These are phyloP conservation scores for Kodamaea suecica DNA, from an alignment of 1,139 yeast species.

Conservation along the genomic window DNA sequence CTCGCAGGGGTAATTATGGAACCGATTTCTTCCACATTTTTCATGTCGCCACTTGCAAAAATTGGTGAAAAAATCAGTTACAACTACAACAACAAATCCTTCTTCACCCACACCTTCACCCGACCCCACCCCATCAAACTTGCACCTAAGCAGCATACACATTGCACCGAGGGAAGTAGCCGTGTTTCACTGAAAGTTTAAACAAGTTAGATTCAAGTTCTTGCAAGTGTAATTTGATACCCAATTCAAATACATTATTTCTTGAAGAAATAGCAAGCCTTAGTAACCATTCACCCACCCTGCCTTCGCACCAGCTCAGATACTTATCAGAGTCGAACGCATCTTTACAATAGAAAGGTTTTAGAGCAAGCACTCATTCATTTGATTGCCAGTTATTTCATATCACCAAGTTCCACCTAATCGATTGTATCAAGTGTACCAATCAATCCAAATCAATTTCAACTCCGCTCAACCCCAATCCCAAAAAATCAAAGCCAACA, in stretches of 20 bases:
- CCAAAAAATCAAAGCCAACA: neutral
- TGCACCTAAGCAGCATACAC: slow-evolving; percentile 9
- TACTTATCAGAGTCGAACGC: too few relatives aligned
- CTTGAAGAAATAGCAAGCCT: neutral
- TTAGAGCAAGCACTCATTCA: slow-evolving; percentile 23
- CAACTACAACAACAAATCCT: slow-evolving; percentile 7
- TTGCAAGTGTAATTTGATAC: neutral
- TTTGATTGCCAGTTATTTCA: slow-evolving; percentile 19
- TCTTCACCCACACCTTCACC: slow-evolving; percentile 12
- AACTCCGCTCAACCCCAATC: neutral
- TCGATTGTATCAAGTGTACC: too few relatives aligned
- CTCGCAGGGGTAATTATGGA: too few relatives aligned
- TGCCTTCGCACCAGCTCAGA: neutral
- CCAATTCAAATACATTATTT: neutral
- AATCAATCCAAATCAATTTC: neutral
- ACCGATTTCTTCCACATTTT: too few relatives aligned
- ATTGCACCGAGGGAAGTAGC: slow-evolving; percentile 1
- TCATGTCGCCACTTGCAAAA: slow-evolving; percentile 18
- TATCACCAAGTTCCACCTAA: too few relatives aligned
- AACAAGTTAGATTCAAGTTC: slow-evolving; percentile 2
- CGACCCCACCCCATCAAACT: slow-evolving; percentile 11
- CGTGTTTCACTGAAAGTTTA: neutral
- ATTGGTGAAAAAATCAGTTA: slow-evolving; percentile 14
- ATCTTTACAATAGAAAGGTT: too few relatives aligned
- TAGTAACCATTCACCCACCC: neutral